These are phyloP conservation scores for Inga leiocalycina DNA, from an alignment of 306 rosid species.

Conservation along the genomic window DNA sequence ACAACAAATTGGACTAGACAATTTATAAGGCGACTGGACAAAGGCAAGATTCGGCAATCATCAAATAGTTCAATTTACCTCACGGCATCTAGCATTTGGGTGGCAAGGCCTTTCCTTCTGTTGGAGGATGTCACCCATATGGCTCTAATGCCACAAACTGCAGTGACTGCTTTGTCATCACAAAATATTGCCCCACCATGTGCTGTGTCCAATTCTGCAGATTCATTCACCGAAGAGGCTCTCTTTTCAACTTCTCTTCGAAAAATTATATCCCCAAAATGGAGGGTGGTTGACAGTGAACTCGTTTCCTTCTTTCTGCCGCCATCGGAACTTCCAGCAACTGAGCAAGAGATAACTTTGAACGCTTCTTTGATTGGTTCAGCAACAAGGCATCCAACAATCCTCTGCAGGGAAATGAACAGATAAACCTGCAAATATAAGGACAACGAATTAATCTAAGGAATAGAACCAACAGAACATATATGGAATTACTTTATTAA, in stretches of 20 bases:
- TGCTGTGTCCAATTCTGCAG: conserved; percentile 36
- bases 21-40: neutral
- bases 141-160: conserved; percentile 81
- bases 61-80: conserved; percentile 50
- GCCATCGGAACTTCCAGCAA: conserved; percentile 28
- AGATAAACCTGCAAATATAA: conserved; percentile 56
- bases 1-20: too few relatives aligned
- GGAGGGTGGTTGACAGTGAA: conserved; percentile 43
- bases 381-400: conserved; percentile 68
- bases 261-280: conserved; percentile 71
- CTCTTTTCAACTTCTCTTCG: conserved; percentile 63
- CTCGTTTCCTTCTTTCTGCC: conserved; percentile 33
- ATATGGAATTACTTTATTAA: neutral
- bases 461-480: neutral
- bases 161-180: conserved; percentile 57
- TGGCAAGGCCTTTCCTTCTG: conserved; percentile 76
- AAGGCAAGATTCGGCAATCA: neutral
- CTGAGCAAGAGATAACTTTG: conserved; percentile 52
- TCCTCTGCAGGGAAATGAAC: conserved; percentile 58
- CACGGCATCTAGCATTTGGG: conserved; percentile 70
- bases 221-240: conserved; percentile 35
- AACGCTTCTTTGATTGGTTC: conserved; percentile 78
- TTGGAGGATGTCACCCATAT: conserved; percentile 85
- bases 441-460: neutral
- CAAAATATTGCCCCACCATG: conserved; percentile 58